Base-by-base conservation (phyloP, 495 filamentous ascomycete genomes). In the Penicillium fimorum region DNA sequence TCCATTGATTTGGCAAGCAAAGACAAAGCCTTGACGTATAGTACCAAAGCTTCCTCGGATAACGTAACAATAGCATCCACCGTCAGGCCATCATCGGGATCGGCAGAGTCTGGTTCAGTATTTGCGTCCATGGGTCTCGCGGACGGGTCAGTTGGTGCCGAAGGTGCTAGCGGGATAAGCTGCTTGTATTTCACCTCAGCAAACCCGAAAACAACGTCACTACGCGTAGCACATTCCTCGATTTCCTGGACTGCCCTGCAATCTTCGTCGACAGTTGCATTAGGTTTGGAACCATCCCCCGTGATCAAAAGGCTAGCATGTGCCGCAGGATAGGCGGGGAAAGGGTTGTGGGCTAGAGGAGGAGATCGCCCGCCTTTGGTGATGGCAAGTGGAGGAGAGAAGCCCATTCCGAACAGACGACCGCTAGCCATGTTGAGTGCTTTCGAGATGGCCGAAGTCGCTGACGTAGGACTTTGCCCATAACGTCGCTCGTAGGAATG, bases 151-250 rank as follows among this genome's bases (percentile, higher is more conserved):
- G 75, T 64, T 53, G 82, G 73, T 60, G 82, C 84, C 0, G 87
- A 91, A 13, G 93, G 94, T 5, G 89, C 85, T 24, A 94, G 70
- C 5, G 94, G 94, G 12, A 97, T 82, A 32, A 98, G 81, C 66
- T 98, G 94, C 71, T 94, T 94, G 75, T 93, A 97, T 73, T 98
- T 98, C 57, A 98, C 92, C 71, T 97, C 94, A 10, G 94, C 94
- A 72, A 97, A 97, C 20, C 91, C 91, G 68, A 89, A 97, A 1
- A 98, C 91, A 30, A 97, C 92, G 67, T 98, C 92, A 60, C 91
- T 96, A 27, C 90, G 85, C 15, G 88, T 92, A 7, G 95, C 95
- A 48, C 86, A 87, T 54, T 97, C 92, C 70, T 98, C 94, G 38
- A 97, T 89, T 29, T 79, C 81, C 53, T 92, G 84, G 6, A 94